Evolutionary conservation across 331 rosid genomes (phyloP).

Genomic region (Acacia pycnantha): DNA sequence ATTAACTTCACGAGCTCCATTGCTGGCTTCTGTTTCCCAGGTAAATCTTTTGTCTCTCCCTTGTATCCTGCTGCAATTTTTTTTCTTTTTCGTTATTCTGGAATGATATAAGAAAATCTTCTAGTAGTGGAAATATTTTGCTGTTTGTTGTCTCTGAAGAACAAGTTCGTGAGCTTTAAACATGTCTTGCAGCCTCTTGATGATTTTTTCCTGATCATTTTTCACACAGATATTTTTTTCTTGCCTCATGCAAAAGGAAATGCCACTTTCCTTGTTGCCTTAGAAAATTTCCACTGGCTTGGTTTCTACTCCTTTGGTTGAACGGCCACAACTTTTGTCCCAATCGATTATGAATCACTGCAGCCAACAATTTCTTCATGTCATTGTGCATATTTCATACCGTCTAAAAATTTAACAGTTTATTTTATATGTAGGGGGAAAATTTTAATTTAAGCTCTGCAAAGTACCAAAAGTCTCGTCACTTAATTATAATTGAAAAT

Average conservation of each 20-base stretch:
- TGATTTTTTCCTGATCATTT: not conserved
- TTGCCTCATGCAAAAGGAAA: slow-evolving; percentile 12
- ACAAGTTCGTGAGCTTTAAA: not conserved
- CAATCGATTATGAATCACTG: not conserved
- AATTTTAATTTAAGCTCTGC: not conserved
- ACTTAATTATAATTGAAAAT: not conserved
- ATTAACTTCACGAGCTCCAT: slow-evolving; percentile 33
- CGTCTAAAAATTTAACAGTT: not conserved
- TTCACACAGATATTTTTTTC: not conserved
- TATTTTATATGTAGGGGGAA: not conserved
- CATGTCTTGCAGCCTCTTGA: not conserved
- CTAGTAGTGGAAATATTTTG: not conserved
- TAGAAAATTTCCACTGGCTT: not conserved
- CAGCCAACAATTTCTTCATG: not conserved
- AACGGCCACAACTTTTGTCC: not conserved
- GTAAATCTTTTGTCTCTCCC: slow-evolving; percentile 30
- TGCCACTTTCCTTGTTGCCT: not conserved
- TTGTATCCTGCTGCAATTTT: not conserved
- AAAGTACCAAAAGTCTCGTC: not conserved
- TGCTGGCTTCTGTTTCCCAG: slow-evolving; percentile 32
- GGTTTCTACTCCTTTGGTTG: not conserved
- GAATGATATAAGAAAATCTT: not conserved
- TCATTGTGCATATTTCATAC: not conserved
- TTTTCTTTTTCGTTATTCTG: not conserved
- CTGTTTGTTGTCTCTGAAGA: not conserved